Evolutionary conservation across 345 rosid species (phyloP).

Genomic region (Citrus inodora): DNA sequence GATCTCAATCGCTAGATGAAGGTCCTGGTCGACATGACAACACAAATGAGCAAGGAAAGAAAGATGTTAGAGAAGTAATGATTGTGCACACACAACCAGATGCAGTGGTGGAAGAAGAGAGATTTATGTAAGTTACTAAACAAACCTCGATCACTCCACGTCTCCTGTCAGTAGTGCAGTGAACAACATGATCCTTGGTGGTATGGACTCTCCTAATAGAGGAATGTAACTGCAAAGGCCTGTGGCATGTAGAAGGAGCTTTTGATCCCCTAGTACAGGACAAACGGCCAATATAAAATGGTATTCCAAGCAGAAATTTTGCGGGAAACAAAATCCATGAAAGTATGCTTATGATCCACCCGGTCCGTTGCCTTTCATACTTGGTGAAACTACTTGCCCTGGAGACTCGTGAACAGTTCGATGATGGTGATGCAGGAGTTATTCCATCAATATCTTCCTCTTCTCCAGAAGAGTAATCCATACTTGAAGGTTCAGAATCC

Average conservation of each 20-base stretch:
- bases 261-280: slow-evolving; percentile 33
- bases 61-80: slow-evolving; percentile 3
- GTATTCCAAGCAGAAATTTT: slow-evolving; percentile 53
- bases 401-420: slow-evolving; percentile 68
- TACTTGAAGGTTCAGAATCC: slow-evolving; percentile 72
- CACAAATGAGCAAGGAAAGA: not conserved
- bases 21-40: slow-evolving; percentile 56
- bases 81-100: not conserved
- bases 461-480: slow-evolving; percentile 75
- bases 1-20: slow-evolving; percentile 89
- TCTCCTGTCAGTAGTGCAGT: slow-evolving; percentile 77
- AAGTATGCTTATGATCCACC: slow-evolving; percentile 49
- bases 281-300: slow-evolving; percentile 35
- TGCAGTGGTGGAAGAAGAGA: not conserved
- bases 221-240: slow-evolving; percentile 25
- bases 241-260: slow-evolving; percentile 27
- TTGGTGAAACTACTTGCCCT: slow-evolving; percentile 41
- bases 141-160: slow-evolving; percentile 97
- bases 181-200: slow-evolving; percentile 63
- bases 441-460: slow-evolving; percentile 68
- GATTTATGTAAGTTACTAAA: slow-evolving; percentile 10
- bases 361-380: slow-evolving; percentile 36
- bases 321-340: slow-evolving; percentile 70
- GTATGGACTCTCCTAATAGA: slow-evolving; percentile 40
- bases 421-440: slow-evolving; percentile 63